Evolutionary conservation across 2,329 filamentous ascomycete genomes (phyloP).

Genomic region (Lasiodiplodia hormozganensis): DNA sequence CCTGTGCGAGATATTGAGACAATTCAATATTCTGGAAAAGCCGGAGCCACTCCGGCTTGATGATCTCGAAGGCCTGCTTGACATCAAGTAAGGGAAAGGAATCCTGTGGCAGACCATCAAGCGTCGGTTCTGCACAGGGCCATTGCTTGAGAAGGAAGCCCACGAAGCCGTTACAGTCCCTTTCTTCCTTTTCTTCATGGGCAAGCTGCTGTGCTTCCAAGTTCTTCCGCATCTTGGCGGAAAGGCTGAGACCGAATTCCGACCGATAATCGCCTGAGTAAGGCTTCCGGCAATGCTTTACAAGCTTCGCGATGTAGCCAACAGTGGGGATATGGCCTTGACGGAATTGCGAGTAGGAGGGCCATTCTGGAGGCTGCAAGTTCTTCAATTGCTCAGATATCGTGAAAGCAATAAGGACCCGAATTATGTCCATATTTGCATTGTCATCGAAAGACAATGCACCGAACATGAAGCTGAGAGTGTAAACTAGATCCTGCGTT

Average conservation of each 20-base stretch:
- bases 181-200: conserved; percentile 12
- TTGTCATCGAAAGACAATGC: conserved; percentile 51
- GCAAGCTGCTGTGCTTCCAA: conserved; percentile 33
- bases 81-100: conserved; percentile 43
- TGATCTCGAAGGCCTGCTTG: conserved; percentile 45
- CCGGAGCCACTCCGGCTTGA: conserved; percentile 57
- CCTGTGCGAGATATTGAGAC: conserved; percentile 50
- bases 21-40: conserved; percentile 59
- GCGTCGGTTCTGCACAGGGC: conserved; percentile 44
- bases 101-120: neutral
- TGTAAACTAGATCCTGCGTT: conserved; percentile 38
- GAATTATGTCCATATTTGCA: conserved; percentile 51
- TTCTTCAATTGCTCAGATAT: conserved; percentile 49
- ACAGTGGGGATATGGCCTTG: conserved; percentile 42
- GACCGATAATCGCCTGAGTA: conserved; percentile 32
- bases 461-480: conserved; percentile 56
- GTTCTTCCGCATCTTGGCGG: conserved; percentile 32
- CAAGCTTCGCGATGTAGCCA: conserved; percentile 43
- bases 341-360: conserved; percentile 45
- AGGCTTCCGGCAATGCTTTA: neutral
- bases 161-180: conserved; percentile 49
- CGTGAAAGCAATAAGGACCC: conserved; percentile 55
- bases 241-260: conserved; percentile 5
- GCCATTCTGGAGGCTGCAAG: conserved; percentile 46
- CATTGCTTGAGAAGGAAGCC: conserved; percentile 46